These are phyloP conservation scores for Aureobasidium mangrovei DNA, from an alignment of 2,329 filamentous ascomycete genomes.

Conservation along the genomic window DNA sequence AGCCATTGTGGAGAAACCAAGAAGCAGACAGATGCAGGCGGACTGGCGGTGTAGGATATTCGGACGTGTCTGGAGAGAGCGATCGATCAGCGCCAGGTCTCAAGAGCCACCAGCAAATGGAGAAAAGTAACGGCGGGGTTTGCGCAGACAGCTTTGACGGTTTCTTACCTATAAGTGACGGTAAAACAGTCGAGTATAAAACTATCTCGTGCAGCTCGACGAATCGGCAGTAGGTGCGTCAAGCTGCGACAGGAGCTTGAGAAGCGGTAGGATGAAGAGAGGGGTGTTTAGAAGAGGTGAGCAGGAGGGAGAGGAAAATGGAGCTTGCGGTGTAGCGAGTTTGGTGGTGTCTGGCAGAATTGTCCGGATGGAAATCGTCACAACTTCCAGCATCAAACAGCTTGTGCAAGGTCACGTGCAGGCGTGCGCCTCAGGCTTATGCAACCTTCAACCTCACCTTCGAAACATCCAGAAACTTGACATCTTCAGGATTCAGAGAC, in stretches of 20 bases:
- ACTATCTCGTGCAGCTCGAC: conserved; percentile 12
- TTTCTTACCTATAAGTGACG: conserved; percentile 9
- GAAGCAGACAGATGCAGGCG: background rate
- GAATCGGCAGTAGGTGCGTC: conserved; percentile 8
- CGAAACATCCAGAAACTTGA: too few species aligned
- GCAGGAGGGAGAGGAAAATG: background rate
- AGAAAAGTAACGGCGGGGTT: background rate
- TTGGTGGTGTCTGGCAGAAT: background rate
- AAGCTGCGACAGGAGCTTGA: conserved; percentile 7
- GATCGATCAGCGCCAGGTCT: background rate
- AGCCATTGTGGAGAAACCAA: conserved; percentile 27
- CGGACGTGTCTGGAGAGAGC: background rate
- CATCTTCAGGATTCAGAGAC: too few species aligned
- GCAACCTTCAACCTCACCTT: too few species aligned
- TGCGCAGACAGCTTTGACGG: background rate
- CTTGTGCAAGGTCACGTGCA: background rate
- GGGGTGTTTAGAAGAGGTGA: background rate
- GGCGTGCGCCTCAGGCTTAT: too few species aligned
- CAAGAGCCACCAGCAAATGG: background rate
- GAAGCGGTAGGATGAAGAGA: background rate
- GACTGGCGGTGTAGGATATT: background rate
- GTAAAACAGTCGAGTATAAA: conserved; percentile 10
- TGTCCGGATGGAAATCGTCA: too few species aligned
- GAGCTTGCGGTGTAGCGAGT: conserved; percentile 6
- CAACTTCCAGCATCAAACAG: too few species aligned